Evolutionary conservation across 306 rosid species (phyloP).

Genomic region (Dryas octopetala): DNA sequence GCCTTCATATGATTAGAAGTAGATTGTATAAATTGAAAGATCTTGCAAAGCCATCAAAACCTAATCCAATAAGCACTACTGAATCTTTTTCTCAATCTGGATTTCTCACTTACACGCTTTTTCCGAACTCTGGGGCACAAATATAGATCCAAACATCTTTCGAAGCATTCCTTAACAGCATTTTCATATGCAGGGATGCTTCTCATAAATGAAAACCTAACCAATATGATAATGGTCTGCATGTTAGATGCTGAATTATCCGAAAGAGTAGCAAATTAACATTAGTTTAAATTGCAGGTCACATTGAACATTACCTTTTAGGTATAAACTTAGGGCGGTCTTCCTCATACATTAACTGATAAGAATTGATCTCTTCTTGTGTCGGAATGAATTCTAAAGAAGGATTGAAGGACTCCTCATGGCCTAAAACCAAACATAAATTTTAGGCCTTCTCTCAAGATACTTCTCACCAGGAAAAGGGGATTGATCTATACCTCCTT

Average conservation of each 20-base stretch:
- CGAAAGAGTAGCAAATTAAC: background rate
- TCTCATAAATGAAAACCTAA: slow-evolving; percentile 77
- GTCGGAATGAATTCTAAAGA: slow-evolving; percentile 88
- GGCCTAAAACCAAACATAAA: slow-evolving; percentile 46
- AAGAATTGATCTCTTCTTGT: slow-evolving; percentile 84
- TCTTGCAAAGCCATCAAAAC: slow-evolving; percentile 9
- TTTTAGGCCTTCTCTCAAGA: slow-evolving; percentile 11
- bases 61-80: background rate
- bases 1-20: slow-evolving; percentile 2
- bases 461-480: background rate
- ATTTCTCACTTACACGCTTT: slow-evolving; percentile 70
- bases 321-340: slow-evolving; percentile 94
- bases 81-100: slow-evolving; percentile 8
- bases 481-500: background rate
- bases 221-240: slow-evolving; percentile 20
- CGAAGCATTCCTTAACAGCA: slow-evolving; percentile 72
- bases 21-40: background rate
- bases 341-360: slow-evolving; percentile 83
- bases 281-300: background rate
- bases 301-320: slow-evolving; percentile 44
- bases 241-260: slow-evolving; percentile 14
- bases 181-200: slow-evolving; percentile 87
- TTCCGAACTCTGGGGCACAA: slow-evolving; percentile 88
- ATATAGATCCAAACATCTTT: slow-evolving; percentile 86
- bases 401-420: slow-evolving; percentile 94